A percentile compares a stretch with the other conserved stretches of the same genome.
phyloP scores from a whole-genome alignment of 2,329 filamentous ascomycete genomes.

The Fusarium nodosum region DNA sequence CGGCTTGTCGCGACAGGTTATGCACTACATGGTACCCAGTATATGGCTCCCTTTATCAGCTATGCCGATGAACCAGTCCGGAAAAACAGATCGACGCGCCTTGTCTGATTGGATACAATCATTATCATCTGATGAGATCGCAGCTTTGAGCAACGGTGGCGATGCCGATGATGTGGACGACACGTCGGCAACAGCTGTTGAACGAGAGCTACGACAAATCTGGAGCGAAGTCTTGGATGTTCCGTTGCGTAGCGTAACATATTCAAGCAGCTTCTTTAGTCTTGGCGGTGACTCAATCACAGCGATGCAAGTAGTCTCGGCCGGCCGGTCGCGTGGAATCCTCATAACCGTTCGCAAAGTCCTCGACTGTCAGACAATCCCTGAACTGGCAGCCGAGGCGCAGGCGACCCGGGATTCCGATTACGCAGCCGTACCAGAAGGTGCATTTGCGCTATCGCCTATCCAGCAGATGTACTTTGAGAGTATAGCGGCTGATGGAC shows the following conservation, averaged over 20 bases:
- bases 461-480: constrained; percentile 11
- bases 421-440: background rate
- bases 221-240: constrained; percentile 6
- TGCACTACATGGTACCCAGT: constrained; percentile 10
- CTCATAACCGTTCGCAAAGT: constrained; percentile 8
- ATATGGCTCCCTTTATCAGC: constrained; percentile 5
- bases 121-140: constrained; percentile 5
- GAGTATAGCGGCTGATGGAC: constrained; percentile 7
- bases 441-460: background rate
- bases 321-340: constrained; percentile 1
- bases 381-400: constrained; percentile 4
- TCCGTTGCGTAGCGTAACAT: constrained; percentile 1
- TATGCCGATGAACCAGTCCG: constrained; percentile 12
- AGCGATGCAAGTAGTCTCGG: constrained; percentile 14
- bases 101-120: constrained; percentile 7
- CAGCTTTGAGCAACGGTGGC: constrained; percentile 8
- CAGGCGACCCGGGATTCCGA: background rate
- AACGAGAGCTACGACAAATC: constrained; percentile 3
- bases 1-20: constrained; percentile 4
- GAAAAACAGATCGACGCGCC: constrained; percentile 8
- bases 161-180: constrained; percentile 6
- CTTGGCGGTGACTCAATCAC: constrained; percentile 17
- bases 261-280: constrained; percentile 11
- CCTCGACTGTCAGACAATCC: constrained; percentile 7
- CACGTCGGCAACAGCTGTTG: background rate